phyloP scores from a whole-genome alignment of 2,329 filamentous ascomycete species.

The Coleophoma eucalyptorum region DNA sequence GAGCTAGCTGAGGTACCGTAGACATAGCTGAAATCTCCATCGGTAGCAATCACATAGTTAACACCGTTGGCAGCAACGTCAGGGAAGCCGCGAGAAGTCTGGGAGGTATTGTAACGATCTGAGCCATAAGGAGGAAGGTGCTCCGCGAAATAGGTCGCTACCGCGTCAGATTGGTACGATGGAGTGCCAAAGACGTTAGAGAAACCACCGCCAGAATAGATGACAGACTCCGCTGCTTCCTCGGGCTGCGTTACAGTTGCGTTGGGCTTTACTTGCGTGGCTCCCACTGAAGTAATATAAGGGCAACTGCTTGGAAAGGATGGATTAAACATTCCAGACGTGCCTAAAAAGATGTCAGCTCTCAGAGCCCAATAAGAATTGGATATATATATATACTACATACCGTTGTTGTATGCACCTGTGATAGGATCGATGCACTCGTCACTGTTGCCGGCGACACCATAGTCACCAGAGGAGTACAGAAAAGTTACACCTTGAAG shows the following conservation, averaged over 20 bases:
- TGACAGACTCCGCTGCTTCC: slow-evolving; percentile 45
- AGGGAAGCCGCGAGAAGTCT: slow-evolving; percentile 39
- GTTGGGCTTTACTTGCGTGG: slow-evolving; percentile 41
- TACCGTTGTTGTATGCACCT: slow-evolving; percentile 21
- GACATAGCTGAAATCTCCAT: slow-evolving; percentile 36
- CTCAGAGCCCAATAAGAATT: not conserved
- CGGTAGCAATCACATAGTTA: slow-evolving; percentile 37
- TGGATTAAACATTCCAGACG: slow-evolving; percentile 38
- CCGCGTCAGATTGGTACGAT: slow-evolving; percentile 36
- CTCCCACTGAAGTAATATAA: slow-evolving; percentile 49
- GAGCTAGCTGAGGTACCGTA: slow-evolving; percentile 45
- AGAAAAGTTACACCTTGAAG: slow-evolving; percentile 45
- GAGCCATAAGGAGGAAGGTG: slow-evolving; percentile 24
- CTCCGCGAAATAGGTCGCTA: slow-evolving; percentile 18
- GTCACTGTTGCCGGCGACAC: slow-evolving; percentile 36
- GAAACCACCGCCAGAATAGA: slow-evolving; percentile 78
- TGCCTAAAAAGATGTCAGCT: not conserved
- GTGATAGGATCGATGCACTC: slow-evolving; percentile 30
- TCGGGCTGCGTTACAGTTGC: slow-evolving; percentile 29
- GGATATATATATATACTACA: not conserved
- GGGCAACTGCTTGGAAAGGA: slow-evolving; percentile 41
- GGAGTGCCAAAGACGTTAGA: slow-evolving; percentile 47
- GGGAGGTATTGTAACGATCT: slow-evolving; percentile 42
- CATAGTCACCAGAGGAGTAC: slow-evolving; percentile 45
- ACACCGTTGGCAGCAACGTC: slow-evolving; percentile 41